A percentile compares a stretch with the other conserved stretches of the same genome.
Conservation (phyloP, 2,329 filamentous ascomycete species). For the Botrytis aclada region DNA sequence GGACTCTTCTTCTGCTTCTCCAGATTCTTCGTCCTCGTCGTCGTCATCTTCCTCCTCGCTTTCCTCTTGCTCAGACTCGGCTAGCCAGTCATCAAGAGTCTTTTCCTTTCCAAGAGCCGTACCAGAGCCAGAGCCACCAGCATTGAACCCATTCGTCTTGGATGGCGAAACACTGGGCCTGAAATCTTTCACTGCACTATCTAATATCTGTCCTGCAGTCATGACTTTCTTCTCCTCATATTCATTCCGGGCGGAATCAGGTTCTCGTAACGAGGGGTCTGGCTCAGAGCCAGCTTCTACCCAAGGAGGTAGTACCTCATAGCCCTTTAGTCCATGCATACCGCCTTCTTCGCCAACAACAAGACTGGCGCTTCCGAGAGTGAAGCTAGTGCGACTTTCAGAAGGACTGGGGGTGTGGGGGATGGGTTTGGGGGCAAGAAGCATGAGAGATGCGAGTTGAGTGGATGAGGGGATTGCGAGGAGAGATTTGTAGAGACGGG, state of each 20-base stretch:
- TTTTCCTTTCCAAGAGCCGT: slow-evolving; percentile 51
- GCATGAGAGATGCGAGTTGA: slow-evolving; percentile 83
- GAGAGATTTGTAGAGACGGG: slow-evolving; percentile 82
- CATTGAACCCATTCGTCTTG: slow-evolving; percentile 48
- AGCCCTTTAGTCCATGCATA: slow-evolving; percentile 71
- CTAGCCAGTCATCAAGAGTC: slow-evolving; percentile 90
- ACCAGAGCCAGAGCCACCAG: slow-evolving; percentile 20
- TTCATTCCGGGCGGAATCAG: slow-evolving; percentile 43
- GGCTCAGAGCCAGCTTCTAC: slow-evolving; percentile 78
- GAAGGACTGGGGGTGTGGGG: slow-evolving; percentile 88
- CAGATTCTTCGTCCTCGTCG: slow-evolving; percentile 44
- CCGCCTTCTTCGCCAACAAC: slow-evolving; percentile 76
- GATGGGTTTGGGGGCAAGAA: slow-evolving; percentile 90
- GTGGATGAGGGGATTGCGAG: slow-evolving; percentile 70
- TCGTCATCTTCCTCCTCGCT: slow-evolving; percentile 50
- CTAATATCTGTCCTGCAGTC: slow-evolving; percentile 62
- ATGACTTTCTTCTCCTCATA: slow-evolving; percentile 44
- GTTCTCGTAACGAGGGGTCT: slow-evolving; percentile 67
- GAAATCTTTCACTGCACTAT: slow-evolving; percentile 49
- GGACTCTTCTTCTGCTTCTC: slow-evolving; percentile 31
- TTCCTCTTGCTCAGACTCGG: slow-evolving; percentile 50
- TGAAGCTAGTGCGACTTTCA: slow-evolving; percentile 72
- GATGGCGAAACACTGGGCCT: slow-evolving; percentile 37
- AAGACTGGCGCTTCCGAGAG: slow-evolving; percentile 80
- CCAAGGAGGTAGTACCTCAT: slow-evolving; percentile 79